These are phyloP conservation scores for Malus hybrid DNA, from an alignment of 331 rosid species.

Conservation along the genomic window DNA sequence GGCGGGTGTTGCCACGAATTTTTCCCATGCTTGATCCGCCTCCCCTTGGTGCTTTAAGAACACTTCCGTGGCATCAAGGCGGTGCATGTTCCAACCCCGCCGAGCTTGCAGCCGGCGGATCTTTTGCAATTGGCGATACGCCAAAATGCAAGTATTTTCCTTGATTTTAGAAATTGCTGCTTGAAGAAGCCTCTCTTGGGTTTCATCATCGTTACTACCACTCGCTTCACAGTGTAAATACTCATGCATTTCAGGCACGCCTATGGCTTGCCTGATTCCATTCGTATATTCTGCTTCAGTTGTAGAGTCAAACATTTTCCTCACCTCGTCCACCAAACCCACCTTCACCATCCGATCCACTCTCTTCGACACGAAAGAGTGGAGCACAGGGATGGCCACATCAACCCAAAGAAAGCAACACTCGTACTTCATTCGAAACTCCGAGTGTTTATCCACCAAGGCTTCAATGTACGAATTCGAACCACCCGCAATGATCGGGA, in stretches of 20 bases:
- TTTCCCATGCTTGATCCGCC: conserved; percentile 42
- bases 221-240: conserved; percentile 25
- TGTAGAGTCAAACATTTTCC: conserved; percentile 37
- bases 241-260: conserved; percentile 69
- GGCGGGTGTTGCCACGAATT: conserved; percentile 34
- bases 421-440: conserved; percentile 47
- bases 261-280: conserved; percentile 70
- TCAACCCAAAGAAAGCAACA: conserved; percentile 80
- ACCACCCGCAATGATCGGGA: conserved; percentile 88
- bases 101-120: conserved; percentile 35
- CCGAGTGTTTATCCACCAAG: conserved; percentile 35
- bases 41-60: conserved; percentile 7
- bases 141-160: conserved; percentile 51
- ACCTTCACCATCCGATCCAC: conserved; percentile 71
- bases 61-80: conserved; percentile 58
- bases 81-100: conserved; percentile 44
- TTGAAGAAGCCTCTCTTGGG: conserved; percentile 22
- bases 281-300: conserved; percentile 23
- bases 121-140: conserved; percentile 51
- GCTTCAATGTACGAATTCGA: conserved; percentile 71
- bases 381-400: conserved; percentile 35
- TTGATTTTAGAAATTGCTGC: conserved; percentile 49
- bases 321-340: conserved; percentile 64
- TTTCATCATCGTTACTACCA: conserved; percentile 19
- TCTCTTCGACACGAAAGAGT: conserved; percentile 48